Conservation (phyloP, 768 basidiomycete species). For the Leccinum boreale region DNA sequence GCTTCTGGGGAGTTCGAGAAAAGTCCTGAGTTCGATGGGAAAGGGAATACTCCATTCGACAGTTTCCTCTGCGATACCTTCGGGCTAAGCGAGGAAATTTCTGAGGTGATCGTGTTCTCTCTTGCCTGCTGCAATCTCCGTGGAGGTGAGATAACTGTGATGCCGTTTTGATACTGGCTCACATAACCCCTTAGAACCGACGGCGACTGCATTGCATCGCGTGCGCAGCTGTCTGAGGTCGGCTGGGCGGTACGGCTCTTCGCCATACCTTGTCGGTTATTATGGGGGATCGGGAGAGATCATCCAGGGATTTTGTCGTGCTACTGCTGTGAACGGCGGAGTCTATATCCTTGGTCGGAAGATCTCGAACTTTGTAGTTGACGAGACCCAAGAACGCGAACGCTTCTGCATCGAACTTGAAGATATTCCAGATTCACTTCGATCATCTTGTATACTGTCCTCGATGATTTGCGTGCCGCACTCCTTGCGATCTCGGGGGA, state of each 20-base stretch:
- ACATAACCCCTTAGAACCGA: conserved; percentile 49
- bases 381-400: conserved; percentile 9
- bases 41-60: conserved; percentile 53
- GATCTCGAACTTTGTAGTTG: conserved; percentile 30
- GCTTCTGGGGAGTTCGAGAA: conserved; percentile 73
- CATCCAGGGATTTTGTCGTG: conserved; percentile 86
- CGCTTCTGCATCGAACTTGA: conserved; percentile 50
- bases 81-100: conserved; percentile 53
- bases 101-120: conserved; percentile 67
- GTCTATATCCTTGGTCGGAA: conserved; percentile 68
- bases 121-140: conserved; percentile 66
- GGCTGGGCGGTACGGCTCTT: conserved; percentile 81
- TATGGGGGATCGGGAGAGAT: conserved; percentile 94
- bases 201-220: conserved; percentile 63
- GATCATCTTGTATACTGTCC: conserved; percentile 54
- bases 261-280: conserved; percentile 89
- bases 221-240: conserved; percentile 74
- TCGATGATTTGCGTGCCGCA: conserved; percentile 37
- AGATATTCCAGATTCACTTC: conserved; percentile 58
- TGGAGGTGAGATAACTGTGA: conserved; percentile 43
- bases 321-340: conserved; percentile 75
- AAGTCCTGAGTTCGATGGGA: conserved; percentile 54
- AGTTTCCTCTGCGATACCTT: conserved; percentile 67
- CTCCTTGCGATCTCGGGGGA: conserved; percentile 22
- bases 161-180: neutral